phyloP scores from a whole-genome alignment of 345 rosid genomes.

The Populus simonii region DNA sequence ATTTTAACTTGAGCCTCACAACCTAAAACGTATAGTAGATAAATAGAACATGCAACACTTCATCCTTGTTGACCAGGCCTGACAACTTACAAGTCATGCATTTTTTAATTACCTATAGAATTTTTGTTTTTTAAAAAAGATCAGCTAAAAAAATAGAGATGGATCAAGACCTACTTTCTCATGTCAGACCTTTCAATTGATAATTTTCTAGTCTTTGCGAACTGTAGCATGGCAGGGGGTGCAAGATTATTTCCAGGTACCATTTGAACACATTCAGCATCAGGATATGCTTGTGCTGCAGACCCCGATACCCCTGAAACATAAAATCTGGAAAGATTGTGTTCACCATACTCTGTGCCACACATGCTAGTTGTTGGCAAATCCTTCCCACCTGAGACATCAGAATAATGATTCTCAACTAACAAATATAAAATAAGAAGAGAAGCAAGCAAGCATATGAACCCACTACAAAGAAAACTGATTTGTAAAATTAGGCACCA shows the following conservation, averaged over 20 bases:
- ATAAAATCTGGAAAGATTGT: slow-evolving; percentile 37
- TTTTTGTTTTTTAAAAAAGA: background rate
- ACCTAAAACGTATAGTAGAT: background rate
- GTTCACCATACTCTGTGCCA: slow-evolving; percentile 39
- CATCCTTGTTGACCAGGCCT: background rate
- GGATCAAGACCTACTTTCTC: slow-evolving; percentile 58
- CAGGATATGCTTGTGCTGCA: slow-evolving; percentile 50
- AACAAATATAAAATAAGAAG: background rate
- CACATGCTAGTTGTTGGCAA: slow-evolving; percentile 31
- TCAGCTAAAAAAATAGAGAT: slow-evolving; percentile 2
- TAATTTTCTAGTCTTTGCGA: slow-evolving; percentile 91
- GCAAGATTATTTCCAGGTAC: slow-evolving; percentile 58
- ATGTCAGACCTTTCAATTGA: slow-evolving; percentile 81
- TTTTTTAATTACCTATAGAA: background rate
- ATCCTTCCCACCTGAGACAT: slow-evolving; percentile 41
- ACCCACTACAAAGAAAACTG: background rate
- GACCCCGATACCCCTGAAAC: slow-evolving; percentile 54
- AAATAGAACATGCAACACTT: background rate
- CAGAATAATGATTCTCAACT: slow-evolving; percentile 8
- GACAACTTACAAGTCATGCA: background rate
- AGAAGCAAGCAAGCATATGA: background rate
- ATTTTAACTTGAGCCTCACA: background rate
- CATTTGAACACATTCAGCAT: slow-evolving; percentile 67
- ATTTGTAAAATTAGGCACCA: background rate
- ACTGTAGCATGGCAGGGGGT: slow-evolving; percentile 69